These are phyloP conservation scores for Yamadazyma philogaea DNA, from an alignment of 805 yeast genomes.

Conservation along the genomic window DNA sequence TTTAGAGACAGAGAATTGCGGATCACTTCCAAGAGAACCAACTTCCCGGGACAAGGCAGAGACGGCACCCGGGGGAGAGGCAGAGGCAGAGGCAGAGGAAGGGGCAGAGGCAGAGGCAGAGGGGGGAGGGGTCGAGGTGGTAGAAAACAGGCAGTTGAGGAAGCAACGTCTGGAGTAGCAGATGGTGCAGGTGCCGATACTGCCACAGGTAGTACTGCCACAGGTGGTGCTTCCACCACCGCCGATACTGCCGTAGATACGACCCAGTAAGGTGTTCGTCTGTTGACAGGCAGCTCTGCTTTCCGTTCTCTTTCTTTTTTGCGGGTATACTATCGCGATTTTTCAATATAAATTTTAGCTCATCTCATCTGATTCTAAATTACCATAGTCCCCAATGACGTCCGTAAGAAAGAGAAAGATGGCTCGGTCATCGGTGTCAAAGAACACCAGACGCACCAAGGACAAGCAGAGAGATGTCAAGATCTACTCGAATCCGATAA, in stretches of 20 bases:
- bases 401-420: slow-evolving; percentile 85
- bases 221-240: too few relatives aligned
- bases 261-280: slow-evolving; percentile 1
- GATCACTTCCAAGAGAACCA: slow-evolving; percentile 53
- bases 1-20: slow-evolving; percentile 47
- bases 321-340: slow-evolving; percentile 1
- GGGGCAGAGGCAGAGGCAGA: slow-evolving; percentile 20
- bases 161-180: slow-evolving; percentile 4
- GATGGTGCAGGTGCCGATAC: neutral
- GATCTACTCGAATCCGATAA: slow-evolving; percentile 71
- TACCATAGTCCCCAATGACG: slow-evolving; percentile 42
- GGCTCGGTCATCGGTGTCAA: slow-evolving; percentile 66
- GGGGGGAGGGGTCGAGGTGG: slow-evolving; percentile 7
- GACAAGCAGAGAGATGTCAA: slow-evolving; percentile 67
- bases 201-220: neutral
- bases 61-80: slow-evolving; percentile 33
- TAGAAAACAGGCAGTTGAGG: slow-evolving; percentile 1
- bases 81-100: slow-evolving; percentile 32
- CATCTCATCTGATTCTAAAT: slow-evolving; percentile 1
- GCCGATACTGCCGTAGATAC: neutral
- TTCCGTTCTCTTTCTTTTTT: neutral
- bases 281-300: too few relatives aligned
- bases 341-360: slow-evolving; percentile 1
- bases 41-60: slow-evolving; percentile 40
- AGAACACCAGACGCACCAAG: slow-evolving; percentile 66